Conservation (phyloP, 192 early-diverging fungal species). For the Coemansia guatemalensis region DNA sequence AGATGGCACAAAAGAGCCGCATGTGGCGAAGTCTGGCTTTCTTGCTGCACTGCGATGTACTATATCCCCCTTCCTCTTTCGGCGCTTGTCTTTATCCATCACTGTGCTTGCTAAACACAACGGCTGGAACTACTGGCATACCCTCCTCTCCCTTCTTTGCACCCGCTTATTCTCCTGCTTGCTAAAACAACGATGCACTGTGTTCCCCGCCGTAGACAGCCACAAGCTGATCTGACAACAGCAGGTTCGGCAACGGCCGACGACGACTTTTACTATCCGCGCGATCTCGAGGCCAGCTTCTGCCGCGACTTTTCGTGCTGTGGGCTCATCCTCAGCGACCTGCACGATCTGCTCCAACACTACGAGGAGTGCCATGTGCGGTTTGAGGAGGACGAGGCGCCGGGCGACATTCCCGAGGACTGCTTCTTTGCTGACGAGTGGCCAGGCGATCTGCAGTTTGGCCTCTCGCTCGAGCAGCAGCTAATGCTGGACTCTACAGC, state of each 20-base stretch:
- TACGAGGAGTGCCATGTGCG: constrained; percentile 94
- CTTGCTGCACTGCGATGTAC: too few relatives aligned
- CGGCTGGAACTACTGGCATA: constrained; percentile 2
- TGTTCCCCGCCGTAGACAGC: background rate
- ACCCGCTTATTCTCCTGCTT: constrained; percentile 7
- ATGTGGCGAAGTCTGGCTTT: too few relatives aligned
- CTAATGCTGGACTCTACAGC: constrained; percentile 40
- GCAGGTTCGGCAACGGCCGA: constrained; percentile 20
- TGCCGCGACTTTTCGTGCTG: constrained; percentile 97
- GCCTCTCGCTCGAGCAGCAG: constrained; percentile 51
- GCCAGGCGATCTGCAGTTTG: constrained; percentile 44
- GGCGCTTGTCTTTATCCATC: too few relatives aligned
- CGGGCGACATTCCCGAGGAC: constrained; percentile 43
- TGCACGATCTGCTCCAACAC: constrained; percentile 95
- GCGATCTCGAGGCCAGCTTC: constrained; percentile 84
- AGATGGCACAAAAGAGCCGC: too few relatives aligned
- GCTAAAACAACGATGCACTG: constrained; percentile 8
- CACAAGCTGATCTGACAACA: constrained; percentile 19
- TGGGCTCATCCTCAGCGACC: constrained; percentile 79
- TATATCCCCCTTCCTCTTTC: too few relatives aligned
- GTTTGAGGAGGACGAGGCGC: constrained; percentile 80
- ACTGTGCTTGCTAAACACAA: too few relatives aligned
- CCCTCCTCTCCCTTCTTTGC: constrained; percentile 2
- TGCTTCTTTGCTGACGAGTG: constrained; percentile 55
- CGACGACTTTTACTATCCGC: constrained; percentile 59